Base-by-base conservation (phyloP, 805 yeast genomes). In the Nakazawaea peltata region DNA sequence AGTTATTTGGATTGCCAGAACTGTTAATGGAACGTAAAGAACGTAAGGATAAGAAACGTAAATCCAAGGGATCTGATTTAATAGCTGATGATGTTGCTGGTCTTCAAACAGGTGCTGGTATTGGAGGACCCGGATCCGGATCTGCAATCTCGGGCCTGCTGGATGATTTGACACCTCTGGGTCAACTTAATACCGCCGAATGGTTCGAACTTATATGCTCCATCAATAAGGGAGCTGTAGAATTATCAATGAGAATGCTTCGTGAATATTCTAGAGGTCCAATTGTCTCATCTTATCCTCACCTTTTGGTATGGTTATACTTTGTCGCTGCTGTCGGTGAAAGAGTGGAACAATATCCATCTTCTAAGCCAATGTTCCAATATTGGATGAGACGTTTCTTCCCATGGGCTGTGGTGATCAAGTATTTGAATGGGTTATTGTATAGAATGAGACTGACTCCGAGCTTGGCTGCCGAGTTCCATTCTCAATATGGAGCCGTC, bases 221-320 rank as follows among this genome's bases (percentile, higher is more conserved):
- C 46, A 53, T 77, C 13, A 81, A 80, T 45, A 69, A 72, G 47
- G 77, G 82, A 14, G 79, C 81, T 1, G 48, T 81, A 28, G 81
- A 79, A 46, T 63, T 84, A 39, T 69, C 83, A n/a, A 69, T 79
- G 62, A 65, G 78, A 41, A 82, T 82, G 50, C 52, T 82, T 30
- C 68, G 67, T 43, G 77, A 77, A 40, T 83, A 81, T 49, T 54
- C 81, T 25, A 63, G 67, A 39, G 90, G 92, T 0, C 92, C 94
- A 2, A 65, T 73, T 28, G 74, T 78, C 40, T 70, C 79, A 7
- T 75, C 84, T 1, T 67, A 81, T 4, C 78, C 88, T 10, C 94
- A 84, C 61, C 65, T 78, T 3, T 65, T 83, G 30, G 80, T 86
- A 1, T 82, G 90, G 86, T 56, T 81, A 6, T 81, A 84, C 48